phyloP scores from a whole-genome alignment of 2,329 filamentous ascomycete genomes.

The Alternaria sp. region DNA sequence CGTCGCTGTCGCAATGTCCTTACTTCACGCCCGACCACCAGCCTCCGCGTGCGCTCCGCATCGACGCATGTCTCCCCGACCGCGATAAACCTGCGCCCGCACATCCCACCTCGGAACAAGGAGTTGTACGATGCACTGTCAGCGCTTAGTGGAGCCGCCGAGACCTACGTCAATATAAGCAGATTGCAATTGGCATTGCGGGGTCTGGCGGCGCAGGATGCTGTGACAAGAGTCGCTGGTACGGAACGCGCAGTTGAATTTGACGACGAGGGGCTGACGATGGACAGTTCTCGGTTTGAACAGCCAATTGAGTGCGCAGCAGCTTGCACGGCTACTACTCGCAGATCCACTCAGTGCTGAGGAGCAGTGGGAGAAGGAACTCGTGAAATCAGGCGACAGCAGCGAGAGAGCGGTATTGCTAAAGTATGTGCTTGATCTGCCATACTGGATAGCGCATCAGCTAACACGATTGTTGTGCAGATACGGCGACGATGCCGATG shows the following conservation, averaged over 20 bases:
- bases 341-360: slow-evolving; percentile 54
- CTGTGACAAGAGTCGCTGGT: slow-evolving; percentile 64
- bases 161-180: slow-evolving; percentile 70
- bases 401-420: slow-evolving; percentile 51
- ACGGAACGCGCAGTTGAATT: slow-evolving; percentile 27
- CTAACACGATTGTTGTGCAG: slow-evolving; percentile 45
- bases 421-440: slow-evolving; percentile 36
- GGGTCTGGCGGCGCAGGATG: slow-evolving; percentile 62
- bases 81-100: slow-evolving; percentile 60
- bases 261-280: slow-evolving; percentile 14
- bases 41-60: slow-evolving; percentile 40
- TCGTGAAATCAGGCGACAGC: slow-evolving; percentile 39
- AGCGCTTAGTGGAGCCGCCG: slow-evolving; percentile 66
- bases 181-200: slow-evolving; percentile 74
- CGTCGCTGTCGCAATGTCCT: slow-evolving; percentile 36
- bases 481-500: slow-evolving; percentile 60
- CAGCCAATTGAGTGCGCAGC: slow-evolving; percentile 62
- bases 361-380: slow-evolving; percentile 52
- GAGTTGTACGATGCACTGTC: slow-evolving; percentile 67
- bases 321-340: slow-evolving; percentile 68
- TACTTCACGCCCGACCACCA: slow-evolving; percentile 9
- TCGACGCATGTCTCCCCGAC: slow-evolving; percentile 58
- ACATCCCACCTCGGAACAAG: slow-evolving; percentile 58
- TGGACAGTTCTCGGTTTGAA: slow-evolving; percentile 58
- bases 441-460: background rate